phyloP scores from a whole-genome alignment of 371 early-diverging fungal species.

The Circinella umbellata region DNA sequence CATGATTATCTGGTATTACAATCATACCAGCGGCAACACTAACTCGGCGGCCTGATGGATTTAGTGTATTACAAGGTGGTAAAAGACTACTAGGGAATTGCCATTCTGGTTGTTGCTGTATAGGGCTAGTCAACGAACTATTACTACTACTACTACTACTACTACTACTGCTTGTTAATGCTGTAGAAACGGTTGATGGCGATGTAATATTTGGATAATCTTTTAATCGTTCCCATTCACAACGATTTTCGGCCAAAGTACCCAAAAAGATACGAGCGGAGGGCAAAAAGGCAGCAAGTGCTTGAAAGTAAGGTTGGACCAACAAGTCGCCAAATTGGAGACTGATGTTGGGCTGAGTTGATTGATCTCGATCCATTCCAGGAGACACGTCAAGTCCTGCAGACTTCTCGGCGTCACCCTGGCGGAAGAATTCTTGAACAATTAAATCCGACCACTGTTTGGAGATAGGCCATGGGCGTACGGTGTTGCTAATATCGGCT shows the following conservation, averaged over 20 bases:
- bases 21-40: constrained; percentile 55
- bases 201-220: constrained; percentile 19
- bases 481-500: constrained; percentile 90
- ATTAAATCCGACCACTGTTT: constrained; percentile 91
- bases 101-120: constrained; percentile 10
- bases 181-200: constrained; percentile 4
- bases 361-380: constrained; percentile 82
- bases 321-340: constrained; percentile 84
- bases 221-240: constrained; percentile 47
- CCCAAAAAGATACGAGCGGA: constrained; percentile 40
- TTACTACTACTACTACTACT: too few relatives aligned
- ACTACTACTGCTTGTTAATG: background rate
- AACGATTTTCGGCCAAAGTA: constrained; percentile 42
- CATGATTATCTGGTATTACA: constrained; percentile 36
- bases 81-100: constrained; percentile 28
- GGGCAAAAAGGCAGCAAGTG: constrained; percentile 73
- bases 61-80: constrained; percentile 20
- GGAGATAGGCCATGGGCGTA: constrained; percentile 82
- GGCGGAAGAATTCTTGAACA: constrained; percentile 83
- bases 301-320: constrained; percentile 80
- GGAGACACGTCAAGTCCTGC: constrained; percentile 79
- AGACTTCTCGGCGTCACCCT: constrained; percentile 83
- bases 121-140: too few relatives aligned
- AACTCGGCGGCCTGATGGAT: constrained; percentile 36
- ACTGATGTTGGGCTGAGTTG: constrained; percentile 76